Evolutionary conservation across 257 asterid species (phyloP), one percentile per base, ranked within the genome.

Genomic region (Voacanga thouarsii): DNA sequence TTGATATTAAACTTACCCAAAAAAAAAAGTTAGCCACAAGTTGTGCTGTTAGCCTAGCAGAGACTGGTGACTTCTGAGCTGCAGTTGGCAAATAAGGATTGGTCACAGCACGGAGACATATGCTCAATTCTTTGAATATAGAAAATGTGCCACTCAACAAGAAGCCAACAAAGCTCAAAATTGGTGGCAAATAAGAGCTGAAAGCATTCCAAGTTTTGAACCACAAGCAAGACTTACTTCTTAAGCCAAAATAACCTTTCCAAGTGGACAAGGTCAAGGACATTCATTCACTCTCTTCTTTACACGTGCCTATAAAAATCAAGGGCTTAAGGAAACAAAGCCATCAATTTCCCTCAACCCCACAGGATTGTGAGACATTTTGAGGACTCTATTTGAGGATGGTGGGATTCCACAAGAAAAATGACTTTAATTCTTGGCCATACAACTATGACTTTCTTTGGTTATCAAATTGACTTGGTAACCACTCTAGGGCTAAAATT

Each of bases 371-470:
- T 61, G 61, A 72, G 49, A 72, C 44, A n/a, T 61, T 14, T 55
- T 9, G 63, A 72, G 68, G 63, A 23, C 50, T 61, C 56, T 43
- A 77, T 28, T 74, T 65, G 49, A 15, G 12, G 72, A 39, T 53
- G 47, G 72, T 53, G 82, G 83, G 83, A n/a, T 14, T 28, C 80
- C 80, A 41, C 12, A 11, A 2, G 5, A 18, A 19, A 65, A 75
- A n/a, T 60, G 67, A 23, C 83, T 79, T 79, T 82, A 79, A 79
- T 82, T 82, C 67, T 71, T 5, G 73, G 65, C 83, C 86, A 82
- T 79, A 79, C 76, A 82, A 55, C 60, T 51, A 44, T 71, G 74
- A 15, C 68, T 45, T 76, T 66, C 77, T 77, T 63, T 61, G 68
- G 67, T 30, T 72, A 45, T 60, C 59, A 67, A 75, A 77, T 30